Evolutionary conservation across 2,329 filamentous ascomycete genomes (phyloP).

Genomic region (Ceratocystis diversiconidia): DNA sequence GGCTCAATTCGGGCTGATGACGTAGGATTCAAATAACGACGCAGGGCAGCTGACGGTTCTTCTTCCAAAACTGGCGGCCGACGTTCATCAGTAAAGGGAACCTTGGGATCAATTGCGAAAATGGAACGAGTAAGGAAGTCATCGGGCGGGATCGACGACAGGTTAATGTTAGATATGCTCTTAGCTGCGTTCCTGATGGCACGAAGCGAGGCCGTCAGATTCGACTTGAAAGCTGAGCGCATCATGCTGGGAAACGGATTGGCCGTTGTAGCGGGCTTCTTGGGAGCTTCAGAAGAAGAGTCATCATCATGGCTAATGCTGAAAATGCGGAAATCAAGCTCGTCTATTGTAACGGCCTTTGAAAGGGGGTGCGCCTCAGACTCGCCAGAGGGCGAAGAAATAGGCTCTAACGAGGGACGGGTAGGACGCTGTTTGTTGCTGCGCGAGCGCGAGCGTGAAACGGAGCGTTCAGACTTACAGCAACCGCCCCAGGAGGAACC

Average conservation of each 20-base stretch:
- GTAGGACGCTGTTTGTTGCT: slow-evolving; percentile 26
- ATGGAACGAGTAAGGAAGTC: slow-evolving; percentile 55
- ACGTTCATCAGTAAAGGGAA: slow-evolving; percentile 54
- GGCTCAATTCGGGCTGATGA: slow-evolving; percentile 12
- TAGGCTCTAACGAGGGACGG: slow-evolving; percentile 37
- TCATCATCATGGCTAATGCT: slow-evolving; percentile 19
- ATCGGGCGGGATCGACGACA: slow-evolving; percentile 49
- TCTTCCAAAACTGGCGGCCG: slow-evolving; percentile 48
- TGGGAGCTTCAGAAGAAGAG: neutral
- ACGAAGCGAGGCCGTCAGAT: slow-evolving; percentile 51
- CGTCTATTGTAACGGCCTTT: slow-evolving; percentile 34
- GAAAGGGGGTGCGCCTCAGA: slow-evolving; percentile 39
- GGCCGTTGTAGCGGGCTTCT: neutral
- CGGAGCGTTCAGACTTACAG: slow-evolving; percentile 11
- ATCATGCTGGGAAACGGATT: slow-evolving; percentile 14
- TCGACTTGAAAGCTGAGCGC: slow-evolving; percentile 47
- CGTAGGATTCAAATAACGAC: slow-evolving; percentile 53
- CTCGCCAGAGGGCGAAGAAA: slow-evolving; percentile 41
- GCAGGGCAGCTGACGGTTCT: slow-evolving; percentile 50
- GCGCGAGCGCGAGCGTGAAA: slow-evolving; percentile 17
- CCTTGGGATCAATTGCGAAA: slow-evolving; percentile 50
- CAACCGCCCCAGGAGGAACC: slow-evolving; percentile 34
- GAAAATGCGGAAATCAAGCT: slow-evolving; percentile 27
- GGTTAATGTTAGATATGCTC: slow-evolving; percentile 47
- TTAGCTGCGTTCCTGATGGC: slow-evolving; percentile 50